Evolutionary conservation across 768 basidiomycete genomes (phyloP), one percentile per base, ranked within the genome.

Genomic region (Suillus spraguei): DNA sequence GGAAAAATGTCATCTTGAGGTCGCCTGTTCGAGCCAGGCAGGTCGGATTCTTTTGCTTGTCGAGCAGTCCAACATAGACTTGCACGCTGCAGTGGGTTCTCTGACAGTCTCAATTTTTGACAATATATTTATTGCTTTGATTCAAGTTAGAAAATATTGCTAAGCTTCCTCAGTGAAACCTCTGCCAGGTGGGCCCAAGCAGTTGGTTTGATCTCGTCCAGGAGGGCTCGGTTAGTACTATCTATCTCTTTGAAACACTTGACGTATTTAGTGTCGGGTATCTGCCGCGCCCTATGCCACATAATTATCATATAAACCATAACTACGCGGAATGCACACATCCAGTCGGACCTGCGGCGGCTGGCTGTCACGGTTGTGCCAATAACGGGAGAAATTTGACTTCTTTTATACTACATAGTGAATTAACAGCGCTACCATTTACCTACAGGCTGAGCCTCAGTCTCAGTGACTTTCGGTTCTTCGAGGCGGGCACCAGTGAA

Each of bases 1-100:
- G 78, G 60, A 63, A 64, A 64, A 59, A 41, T 42, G 61, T 64
- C 58, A 83, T 83, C 82, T 83, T 79, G 78, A 80, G 74, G 83
- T 83, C 82, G 81, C 82, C 84, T 83, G 83, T 84, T 85, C 83
- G 83, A 85, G 68, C 83, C 83, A 83, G 84, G 82, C 81, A 83
- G 79, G 76, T 81, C 78, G 82, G 82, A 84, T 68, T 61, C 32
- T 67, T 69, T 70, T 71, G 38, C 11, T 6, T n/a, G 9, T 5
- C 16, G 28, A 28, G 2, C 28, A 28, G 28, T 28, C 28, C 4
- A 28, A 28, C 28, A 28, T 28, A n/a, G n/a, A n/a, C n/a, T n/a
- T n/a, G n/a, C n/a, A 28, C 14, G 6, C 46, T 47, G 46, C 22
- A 8, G n/a, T n/a, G 11, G 16, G 16, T 50, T 17, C 17, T 28